A percentile compares a stretch with the other conserved stretches of the same genome.
phyloP scores from a whole-genome alignment of 2,329 filamentous ascomycete species.

The Penicillium sp. region DNA sequence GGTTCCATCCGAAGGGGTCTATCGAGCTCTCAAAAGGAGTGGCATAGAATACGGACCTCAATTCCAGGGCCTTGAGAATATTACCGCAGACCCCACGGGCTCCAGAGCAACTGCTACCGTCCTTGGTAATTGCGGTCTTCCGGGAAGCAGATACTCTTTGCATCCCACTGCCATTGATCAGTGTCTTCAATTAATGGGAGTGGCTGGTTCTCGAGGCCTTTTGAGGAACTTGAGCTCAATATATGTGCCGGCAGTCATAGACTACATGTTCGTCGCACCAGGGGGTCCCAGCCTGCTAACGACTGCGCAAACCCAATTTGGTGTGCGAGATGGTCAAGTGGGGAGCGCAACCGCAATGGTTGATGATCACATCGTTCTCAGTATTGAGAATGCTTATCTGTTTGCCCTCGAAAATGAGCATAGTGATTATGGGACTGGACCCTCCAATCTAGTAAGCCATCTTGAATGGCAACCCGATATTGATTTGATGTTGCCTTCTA shows the following conservation, averaged over 20 bases:
- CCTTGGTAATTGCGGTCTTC: background rate
- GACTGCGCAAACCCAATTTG: background rate
- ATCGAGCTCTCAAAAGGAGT: background rate
- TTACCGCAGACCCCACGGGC: conserved; percentile 2
- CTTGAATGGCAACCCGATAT: conserved; percentile 6
- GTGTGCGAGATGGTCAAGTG: conserved; percentile 1
- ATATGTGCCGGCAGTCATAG: conserved; percentile 12
- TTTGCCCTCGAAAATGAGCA: conserved; percentile 4
- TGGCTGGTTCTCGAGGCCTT: conserved; percentile 8
- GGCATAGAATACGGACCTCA: conserved; percentile 6
- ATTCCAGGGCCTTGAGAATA: conserved; percentile 2
- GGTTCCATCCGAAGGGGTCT: background rate
- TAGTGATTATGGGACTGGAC: background rate
- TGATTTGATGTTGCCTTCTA: background rate
- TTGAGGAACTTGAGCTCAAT: background rate
- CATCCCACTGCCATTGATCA: conserved; percentile 17
- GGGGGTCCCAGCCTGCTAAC: background rate
- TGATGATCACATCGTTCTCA: background rate
- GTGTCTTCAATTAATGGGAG: conserved; percentile 13
- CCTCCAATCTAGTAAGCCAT: background rate
- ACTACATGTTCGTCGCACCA: conserved; percentile 3
- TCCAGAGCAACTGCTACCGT: background rate
- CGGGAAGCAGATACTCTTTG: conserved; percentile 3
- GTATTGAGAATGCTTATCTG: background rate
- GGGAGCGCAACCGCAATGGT: background rate